A percentile compares a stretch with the other conserved stretches of the same genome.
These are phyloP conservation scores for Cadophora gregata DNA, from an alignment of 2,329 filamentous ascomycete species.

Conservation along the genomic window DNA sequence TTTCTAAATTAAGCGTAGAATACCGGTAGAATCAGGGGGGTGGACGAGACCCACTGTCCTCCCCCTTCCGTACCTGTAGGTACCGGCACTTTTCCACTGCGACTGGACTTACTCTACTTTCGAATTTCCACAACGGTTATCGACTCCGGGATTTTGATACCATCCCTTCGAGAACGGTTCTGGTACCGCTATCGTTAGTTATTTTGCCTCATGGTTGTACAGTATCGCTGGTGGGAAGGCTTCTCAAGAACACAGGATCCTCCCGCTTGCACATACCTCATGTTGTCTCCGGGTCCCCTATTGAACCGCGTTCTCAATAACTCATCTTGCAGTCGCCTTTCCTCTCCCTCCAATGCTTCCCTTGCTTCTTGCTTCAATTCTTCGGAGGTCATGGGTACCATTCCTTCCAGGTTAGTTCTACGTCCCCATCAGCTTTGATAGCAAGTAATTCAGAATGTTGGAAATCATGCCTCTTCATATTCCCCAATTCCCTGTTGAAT, in stretches of 20 bases:
- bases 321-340: constrained; percentile 7
- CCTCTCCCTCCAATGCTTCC: background rate
- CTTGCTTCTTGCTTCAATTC: background rate
- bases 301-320: background rate
- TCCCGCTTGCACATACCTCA: background rate
- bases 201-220: background rate
- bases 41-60: too few relatives aligned
- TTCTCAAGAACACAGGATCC: background rate
- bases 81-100: background rate
- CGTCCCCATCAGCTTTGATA: background rate
- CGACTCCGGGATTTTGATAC: background rate
- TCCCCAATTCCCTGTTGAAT: constrained; percentile 4
- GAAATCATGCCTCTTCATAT: constrained; percentile 21
- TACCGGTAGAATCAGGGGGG: too few relatives aligned
- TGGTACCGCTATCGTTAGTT: background rate
- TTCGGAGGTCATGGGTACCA: constrained; percentile 4
- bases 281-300: background rate
- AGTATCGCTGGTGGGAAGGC: background rate
- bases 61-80: background rate
- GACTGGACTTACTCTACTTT: background rate
- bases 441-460: background rate
- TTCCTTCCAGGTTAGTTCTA: constrained; percentile 2
- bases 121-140: background rate
- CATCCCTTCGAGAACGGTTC: constrained; percentile 23
- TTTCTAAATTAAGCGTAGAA: background rate